Evolutionary conservation across 2,329 filamentous ascomycete genomes (phyloP).

Genomic region (Apiospora hydei): DNA sequence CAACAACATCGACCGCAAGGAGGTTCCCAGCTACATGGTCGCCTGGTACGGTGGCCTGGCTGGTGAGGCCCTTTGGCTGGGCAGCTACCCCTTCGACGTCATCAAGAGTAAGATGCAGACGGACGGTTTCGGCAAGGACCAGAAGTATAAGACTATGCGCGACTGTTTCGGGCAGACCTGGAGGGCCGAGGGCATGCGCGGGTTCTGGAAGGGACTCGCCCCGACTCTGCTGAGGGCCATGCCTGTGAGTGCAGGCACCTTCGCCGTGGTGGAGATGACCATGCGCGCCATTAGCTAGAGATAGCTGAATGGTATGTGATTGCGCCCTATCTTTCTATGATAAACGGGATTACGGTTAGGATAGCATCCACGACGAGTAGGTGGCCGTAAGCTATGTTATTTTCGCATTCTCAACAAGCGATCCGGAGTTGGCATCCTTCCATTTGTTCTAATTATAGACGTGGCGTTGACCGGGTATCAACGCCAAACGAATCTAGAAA

Average conservation of each 20-base stretch:
- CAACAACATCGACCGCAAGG: slow-evolving; percentile 76
- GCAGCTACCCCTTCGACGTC: slow-evolving; percentile 95
- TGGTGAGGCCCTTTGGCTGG: slow-evolving; percentile 91
- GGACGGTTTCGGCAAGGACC: slow-evolving; percentile 79
- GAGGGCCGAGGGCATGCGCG: slow-evolving; percentile 75
- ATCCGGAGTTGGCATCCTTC: not conserved
- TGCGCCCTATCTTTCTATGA: not conserved
- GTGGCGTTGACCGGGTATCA: not conserved
- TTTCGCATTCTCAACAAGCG: not conserved
- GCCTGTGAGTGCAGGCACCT: slow-evolving; percentile 97
- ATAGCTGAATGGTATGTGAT: not conserved
- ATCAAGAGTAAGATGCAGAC: slow-evolving; percentile 99
- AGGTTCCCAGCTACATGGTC: slow-evolving; percentile 84
- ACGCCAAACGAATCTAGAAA: not conserved
- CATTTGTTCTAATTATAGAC: not conserved
- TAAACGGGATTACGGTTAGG: not conserved
- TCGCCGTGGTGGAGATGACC: slow-evolving; percentile 79
- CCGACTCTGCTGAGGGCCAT: slow-evolving; percentile 93
- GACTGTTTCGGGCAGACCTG: slow-evolving; percentile 89
- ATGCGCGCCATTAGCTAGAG: slow-evolving; percentile 64
- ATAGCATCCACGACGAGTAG: not conserved
- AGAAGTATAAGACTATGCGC: slow-evolving; percentile 81
- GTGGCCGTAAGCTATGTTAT: not conserved
- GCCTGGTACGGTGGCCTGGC: slow-evolving; percentile 92
- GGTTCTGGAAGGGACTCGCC: slow-evolving; percentile 94